Conservation (phyloP, 164 flowering plant genomes). For the Stephania yunnanensis region DNA sequence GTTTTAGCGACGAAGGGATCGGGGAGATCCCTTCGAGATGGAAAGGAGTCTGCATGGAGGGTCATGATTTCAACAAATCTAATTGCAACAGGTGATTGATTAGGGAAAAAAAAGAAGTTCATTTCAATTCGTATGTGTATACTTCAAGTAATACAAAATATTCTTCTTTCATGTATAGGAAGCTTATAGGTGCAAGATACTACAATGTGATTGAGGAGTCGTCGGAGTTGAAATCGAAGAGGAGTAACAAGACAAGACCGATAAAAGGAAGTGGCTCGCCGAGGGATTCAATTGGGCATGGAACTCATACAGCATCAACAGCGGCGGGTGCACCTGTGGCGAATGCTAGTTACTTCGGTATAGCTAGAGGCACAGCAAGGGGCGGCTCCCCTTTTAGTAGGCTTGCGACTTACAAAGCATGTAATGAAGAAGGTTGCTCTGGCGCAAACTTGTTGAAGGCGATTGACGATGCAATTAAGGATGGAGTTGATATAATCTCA, state of each 20-base stretch:
- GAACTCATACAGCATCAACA: slow-evolving; percentile 64
- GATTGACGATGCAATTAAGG: slow-evolving; percentile 59
- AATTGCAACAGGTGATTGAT: slow-evolving; percentile 52
- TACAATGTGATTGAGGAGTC: slow-evolving; percentile 24
- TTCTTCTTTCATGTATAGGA: slow-evolving; percentile 18
- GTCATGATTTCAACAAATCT: slow-evolving; percentile 48
- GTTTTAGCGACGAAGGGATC: slow-evolving; percentile 56
- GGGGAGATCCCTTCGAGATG: slow-evolving; percentile 63
- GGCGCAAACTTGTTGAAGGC: slow-evolving; percentile 56
- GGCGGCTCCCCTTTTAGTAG: slow-evolving; percentile 57
- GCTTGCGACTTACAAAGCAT: slow-evolving; percentile 61
- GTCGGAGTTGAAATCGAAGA: neutral
- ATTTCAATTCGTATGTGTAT: too few relatives aligned
- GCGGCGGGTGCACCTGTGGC: slow-evolving; percentile 46
- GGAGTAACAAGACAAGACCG: slow-evolving; percentile 2
- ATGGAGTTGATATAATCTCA: slow-evolving; percentile 78
- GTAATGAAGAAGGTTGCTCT: slow-evolving; percentile 49
- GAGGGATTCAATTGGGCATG: slow-evolving; percentile 60
- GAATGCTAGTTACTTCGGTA: slow-evolving; percentile 59
- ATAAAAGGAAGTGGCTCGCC: slow-evolving; percentile 37
- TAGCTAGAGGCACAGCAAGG: slow-evolving; percentile 53
- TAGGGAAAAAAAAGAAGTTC: too few relatives aligned
- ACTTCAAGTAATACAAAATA: too few relatives aligned
- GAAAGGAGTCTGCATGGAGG: slow-evolving; percentile 84
- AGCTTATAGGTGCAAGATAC: slow-evolving; percentile 77